Evolutionary conservation across 2,329 filamentous ascomycete species (phyloP).

Genomic region (Trichothecium roseum): DNA sequence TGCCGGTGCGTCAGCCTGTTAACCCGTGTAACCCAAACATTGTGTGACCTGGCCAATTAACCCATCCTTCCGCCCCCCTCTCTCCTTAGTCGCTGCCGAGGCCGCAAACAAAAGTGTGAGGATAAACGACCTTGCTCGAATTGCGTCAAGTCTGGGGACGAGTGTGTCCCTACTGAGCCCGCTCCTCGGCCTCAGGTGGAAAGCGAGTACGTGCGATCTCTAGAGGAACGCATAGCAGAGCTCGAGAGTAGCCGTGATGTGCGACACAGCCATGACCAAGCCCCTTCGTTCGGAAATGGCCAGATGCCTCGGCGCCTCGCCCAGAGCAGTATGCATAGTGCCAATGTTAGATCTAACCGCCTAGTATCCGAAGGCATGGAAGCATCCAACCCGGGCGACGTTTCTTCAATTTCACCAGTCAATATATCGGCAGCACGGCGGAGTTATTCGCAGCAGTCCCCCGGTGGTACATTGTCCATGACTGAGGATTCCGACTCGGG

Average conservation of each 20-base stretch:
- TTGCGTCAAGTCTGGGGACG: conserved; percentile 12
- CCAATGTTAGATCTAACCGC: background rate
- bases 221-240: conserved; percentile 11
- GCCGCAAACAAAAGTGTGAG: conserved; percentile 14
- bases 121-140: conserved; percentile 13
- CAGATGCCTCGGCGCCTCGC: background rate
- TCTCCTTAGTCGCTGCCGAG: conserved; percentile 10
- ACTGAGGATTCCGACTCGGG: conserved; percentile 6
- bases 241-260: conserved; percentile 8
- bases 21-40: background rate
- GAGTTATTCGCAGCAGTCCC: conserved; percentile 4
- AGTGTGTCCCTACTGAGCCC: conserved; percentile 10
- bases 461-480: conserved; percentile 3
- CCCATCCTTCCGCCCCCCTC: no score
- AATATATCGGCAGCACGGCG: conserved; percentile 1
- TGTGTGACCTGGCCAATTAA: no score
- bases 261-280: conserved; percentile 11
- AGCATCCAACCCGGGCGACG: background rate
- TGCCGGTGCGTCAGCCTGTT: conserved; percentile 6
- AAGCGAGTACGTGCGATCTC: conserved; percentile 8
- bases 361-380: conserved; percentile 1
- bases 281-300: background rate
- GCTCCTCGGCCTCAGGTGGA: conserved; percentile 9
- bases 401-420: conserved; percentile 1
- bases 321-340: background rate